Evolutionary conservation across 306 rosid genomes (phyloP).

Genomic region (Crataegus laevigata): DNA sequence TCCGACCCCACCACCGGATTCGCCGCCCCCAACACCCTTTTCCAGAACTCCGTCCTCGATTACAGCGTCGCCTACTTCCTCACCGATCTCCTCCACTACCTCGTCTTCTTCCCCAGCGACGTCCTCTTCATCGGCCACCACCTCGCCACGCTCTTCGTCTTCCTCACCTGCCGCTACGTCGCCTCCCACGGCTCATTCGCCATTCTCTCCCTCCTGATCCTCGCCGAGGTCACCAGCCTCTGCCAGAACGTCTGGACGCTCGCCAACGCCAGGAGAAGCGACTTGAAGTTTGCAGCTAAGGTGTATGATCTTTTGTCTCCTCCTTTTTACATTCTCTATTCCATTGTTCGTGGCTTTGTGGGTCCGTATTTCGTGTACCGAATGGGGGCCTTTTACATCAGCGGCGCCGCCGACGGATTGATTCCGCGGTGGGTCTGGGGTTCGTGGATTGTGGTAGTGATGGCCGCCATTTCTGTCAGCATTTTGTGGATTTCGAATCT

Average conservation of each 20-base stretch:
- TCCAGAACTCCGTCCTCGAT: conserved; percentile 61
- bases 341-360: conserved; percentile 48
- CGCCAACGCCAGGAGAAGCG: conserved; percentile 38
- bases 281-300: conserved; percentile 42
- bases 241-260: conserved; percentile 91
- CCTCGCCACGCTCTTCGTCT: conserved; percentile 77
- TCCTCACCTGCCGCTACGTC: conserved; percentile 74
- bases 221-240: conserved; percentile 74
- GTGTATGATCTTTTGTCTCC: conserved; percentile 45
- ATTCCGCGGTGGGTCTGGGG: conserved; percentile 78
- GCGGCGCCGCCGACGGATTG: conserved; percentile 48
- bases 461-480: conserved; percentile 64
- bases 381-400: conserved; percentile 43
- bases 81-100: conserved; percentile 69
- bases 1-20: conserved; percentile 41
- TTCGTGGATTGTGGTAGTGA: conserved; percentile 73
- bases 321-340: conserved; percentile 53
- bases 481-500: conserved; percentile 76
- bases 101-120: conserved; percentile 58
- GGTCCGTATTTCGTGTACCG: conserved; percentile 67
- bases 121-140: conserved; percentile 84
- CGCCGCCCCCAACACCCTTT: conserved; percentile 42
- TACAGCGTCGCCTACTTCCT: conserved; percentile 85
- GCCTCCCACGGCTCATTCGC: conserved; percentile 64
- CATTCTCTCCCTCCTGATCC: conserved; percentile 47